Evolutionary conservation across 305 asterid species (phyloP).

Genomic region (Salvia sclarea): DNA sequence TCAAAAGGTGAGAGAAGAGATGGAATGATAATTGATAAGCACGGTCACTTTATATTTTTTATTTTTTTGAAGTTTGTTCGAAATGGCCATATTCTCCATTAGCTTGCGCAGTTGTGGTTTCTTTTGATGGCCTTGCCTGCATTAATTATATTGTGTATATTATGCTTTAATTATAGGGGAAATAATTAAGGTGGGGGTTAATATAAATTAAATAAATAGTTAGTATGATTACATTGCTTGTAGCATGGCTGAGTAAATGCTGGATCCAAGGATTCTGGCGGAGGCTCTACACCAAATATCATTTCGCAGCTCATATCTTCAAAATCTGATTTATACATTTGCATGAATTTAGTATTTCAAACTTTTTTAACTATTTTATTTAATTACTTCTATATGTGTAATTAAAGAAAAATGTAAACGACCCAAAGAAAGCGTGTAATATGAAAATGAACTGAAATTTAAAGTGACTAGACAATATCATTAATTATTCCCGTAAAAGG

Average conservation of each 20-base stretch:
- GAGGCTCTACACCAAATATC: constrained; percentile 87
- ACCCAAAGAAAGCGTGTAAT: no score
- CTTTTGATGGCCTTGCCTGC: constrained; percentile 62
- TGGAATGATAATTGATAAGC: no score
- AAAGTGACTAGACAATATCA: no score
- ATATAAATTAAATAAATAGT: background rate
- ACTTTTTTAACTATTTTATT: background rate
- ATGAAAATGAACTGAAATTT: no score
- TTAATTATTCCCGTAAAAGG: no score
- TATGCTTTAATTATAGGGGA: background rate
- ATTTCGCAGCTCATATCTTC: constrained; percentile 97
- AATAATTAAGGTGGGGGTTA: background rate
- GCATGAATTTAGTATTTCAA: background rate
- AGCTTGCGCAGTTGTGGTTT: constrained; percentile 54
- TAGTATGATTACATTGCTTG: constrained; percentile 58
- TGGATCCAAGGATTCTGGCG: constrained; percentile 58
- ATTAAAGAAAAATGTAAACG: no score
- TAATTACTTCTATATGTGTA: no score
- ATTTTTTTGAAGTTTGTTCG: no score
- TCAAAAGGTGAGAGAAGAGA: no score
- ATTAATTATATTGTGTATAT: background rate
- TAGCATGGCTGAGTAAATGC: constrained; percentile 79
- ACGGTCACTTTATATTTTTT: no score
- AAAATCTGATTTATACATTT: constrained; percentile 51
- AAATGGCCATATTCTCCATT: no score